A percentile compares a stretch with the other conserved stretches of the same genome.
These are phyloP conservation scores for Rhizopogon vinicolor DNA, from an alignment of 768 basidiomycete species.

Conservation along the genomic window DNA sequence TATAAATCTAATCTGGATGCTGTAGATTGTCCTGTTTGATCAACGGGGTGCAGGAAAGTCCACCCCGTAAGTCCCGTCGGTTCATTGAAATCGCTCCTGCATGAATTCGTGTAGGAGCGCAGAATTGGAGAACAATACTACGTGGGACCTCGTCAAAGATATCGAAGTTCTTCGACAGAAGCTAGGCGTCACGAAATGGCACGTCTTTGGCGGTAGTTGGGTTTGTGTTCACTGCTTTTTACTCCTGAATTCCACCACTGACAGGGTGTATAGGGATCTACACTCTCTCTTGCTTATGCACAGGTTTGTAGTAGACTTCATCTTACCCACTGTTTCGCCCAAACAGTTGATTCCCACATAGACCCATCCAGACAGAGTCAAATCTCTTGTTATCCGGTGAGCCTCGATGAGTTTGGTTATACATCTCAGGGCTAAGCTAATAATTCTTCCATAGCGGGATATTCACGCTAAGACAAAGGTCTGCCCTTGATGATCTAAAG, in stretches of 20 bases:
- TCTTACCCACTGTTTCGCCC: neutral
- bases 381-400: slow-evolving; percentile 72
- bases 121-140: slow-evolving; percentile 81
- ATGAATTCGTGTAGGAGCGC: slow-evolving; percentile 49
- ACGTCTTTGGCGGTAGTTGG: slow-evolving; percentile 95
- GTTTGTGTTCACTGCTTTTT: slow-evolving; percentile 30
- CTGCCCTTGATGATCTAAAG: neutral
- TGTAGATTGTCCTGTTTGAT: slow-evolving; percentile 80
- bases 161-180: slow-evolving; percentile 78
- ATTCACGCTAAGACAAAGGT: slow-evolving; percentile 82
- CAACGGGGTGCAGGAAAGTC: slow-evolving; percentile 89
- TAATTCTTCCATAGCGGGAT: slow-evolving; percentile 56
- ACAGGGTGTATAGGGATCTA: slow-evolving; percentile 58
- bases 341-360: slow-evolving; percentile 22
- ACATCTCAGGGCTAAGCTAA: neutral
- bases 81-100: neutral
- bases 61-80: slow-evolving; percentile 55
- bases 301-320: slow-evolving; percentile 42
- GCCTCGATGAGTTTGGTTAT: slow-evolving; percentile 4
- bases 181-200: slow-evolving; percentile 80
- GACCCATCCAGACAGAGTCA: slow-evolving; percentile 79
- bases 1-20: neutral
- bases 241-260: neutral
- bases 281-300: slow-evolving; percentile 80
- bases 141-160: slow-evolving; percentile 90